Percentiles rank a stretch among this genome's conserved stretches.
Evolutionary conservation across 208 protist species (phyloP).

Genomic region (Crithidia thermophila): DNA sequence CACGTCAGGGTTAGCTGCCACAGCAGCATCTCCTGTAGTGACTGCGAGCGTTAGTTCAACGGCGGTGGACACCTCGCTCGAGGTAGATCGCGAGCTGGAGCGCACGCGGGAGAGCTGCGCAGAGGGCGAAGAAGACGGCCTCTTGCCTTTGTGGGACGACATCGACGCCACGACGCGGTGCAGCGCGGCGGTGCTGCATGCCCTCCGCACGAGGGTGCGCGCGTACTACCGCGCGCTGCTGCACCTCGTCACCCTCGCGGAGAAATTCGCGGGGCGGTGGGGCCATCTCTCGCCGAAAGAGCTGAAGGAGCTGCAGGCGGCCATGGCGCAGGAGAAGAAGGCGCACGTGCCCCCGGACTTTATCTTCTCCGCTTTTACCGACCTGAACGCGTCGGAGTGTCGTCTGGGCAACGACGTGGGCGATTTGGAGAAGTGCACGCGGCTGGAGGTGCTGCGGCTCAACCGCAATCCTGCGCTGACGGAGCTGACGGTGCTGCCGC

Average conservation of each 20-base stretch:
- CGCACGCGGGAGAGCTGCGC: not conserved
- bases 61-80: not conserved
- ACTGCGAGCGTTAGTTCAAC: not conserved
- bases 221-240: constrained; percentile 34
- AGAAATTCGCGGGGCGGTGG: constrained; percentile 42
- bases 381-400: constrained; percentile 56
- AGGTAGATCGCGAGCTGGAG: constrained; percentile 13
- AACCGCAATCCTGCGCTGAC: constrained; percentile 59
- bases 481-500: constrained; percentile 57
- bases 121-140: constrained; percentile 15
- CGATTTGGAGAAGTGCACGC: constrained; percentile 49
- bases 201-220: constrained; percentile 39
- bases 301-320: constrained; percentile 43
- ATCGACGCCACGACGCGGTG: constrained; percentile 42
- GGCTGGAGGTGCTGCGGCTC: constrained; percentile 52
- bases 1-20: too few species aligned
- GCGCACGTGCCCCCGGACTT: constrained; percentile 40
- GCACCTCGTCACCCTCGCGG: constrained; percentile 37
- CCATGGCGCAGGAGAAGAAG: constrained; percentile 43
- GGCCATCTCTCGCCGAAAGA: constrained; percentile 47
- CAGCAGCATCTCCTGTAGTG: not conserved
- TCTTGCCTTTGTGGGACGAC: constrained; percentile 47
- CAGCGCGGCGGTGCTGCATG: constrained; percentile 33
- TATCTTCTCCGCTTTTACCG: constrained; percentile 47
- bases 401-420: constrained; percentile 34